Evolutionary conservation across 257 asterid genomes (phyloP).

Genomic region (Buddleja alternifolia): DNA sequence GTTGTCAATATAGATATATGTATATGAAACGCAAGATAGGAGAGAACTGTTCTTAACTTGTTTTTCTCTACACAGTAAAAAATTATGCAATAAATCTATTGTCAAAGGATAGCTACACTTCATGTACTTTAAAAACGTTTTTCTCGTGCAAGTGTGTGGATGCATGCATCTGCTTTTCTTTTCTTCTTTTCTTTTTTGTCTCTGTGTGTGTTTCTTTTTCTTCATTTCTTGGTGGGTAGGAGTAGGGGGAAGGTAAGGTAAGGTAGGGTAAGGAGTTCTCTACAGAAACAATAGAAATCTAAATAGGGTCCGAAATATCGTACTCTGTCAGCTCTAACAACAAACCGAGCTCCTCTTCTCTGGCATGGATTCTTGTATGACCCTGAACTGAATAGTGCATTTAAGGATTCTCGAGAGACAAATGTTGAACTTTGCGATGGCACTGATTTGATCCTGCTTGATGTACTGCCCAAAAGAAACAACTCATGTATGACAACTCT

Average conservation of each 20-base stretch:
- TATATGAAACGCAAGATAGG: constrained; percentile 13
- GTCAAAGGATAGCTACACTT: neutral
- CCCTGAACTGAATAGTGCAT: constrained; percentile 56
- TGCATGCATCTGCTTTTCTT: neutral
- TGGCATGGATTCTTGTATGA: constrained; percentile 43
- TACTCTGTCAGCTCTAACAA: constrained; percentile 88
- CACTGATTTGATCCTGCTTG: constrained; percentile 58
- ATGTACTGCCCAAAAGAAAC: constrained; percentile 52
- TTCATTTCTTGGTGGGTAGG: neutral
- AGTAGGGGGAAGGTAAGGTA: neutral
- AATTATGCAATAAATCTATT: constrained; percentile 9
- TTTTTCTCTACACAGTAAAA: neutral
- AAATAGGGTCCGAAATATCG: constrained; percentile 32
- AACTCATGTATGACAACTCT: constrained; percentile 17
- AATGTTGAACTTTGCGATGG: constrained; percentile 70
- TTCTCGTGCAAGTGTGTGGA: neutral
- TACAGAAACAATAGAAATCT: neutral
- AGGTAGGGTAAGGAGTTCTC: neutral
- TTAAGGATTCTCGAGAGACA: constrained; percentile 58
- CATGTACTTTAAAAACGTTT: neutral
- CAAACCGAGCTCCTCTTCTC: constrained; percentile 61
- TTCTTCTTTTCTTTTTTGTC: too few relatives aligned
- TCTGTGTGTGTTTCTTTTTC: too few relatives aligned
- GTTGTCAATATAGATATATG: constrained; percentile 16
- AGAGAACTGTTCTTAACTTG: constrained; percentile 1